Base-by-base conservation (phyloP, 2,329 filamentous ascomycete genomes). In the Cucurbitaria berberidis region DNA sequence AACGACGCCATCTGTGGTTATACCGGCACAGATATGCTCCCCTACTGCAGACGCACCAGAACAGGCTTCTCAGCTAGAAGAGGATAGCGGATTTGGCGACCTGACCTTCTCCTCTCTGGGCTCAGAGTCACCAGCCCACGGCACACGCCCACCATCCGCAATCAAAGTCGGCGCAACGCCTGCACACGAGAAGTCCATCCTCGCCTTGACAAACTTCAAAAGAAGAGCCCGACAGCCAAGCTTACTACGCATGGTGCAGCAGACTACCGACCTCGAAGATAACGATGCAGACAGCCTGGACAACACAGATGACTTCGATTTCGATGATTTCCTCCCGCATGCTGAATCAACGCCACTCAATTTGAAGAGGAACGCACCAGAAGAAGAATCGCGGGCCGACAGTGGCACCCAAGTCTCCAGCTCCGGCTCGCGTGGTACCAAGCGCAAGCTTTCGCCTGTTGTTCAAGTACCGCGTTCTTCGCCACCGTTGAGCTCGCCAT, bases 341-440 rank as follows among this genome's bases (percentile, higher is more conserved):
- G 86, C 85, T 24, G 86, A 89, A 74, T 88, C 86, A 15, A 90
- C 88, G 6, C 87, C 88, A 3, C 66, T 88, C 22, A 82, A 85
- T 52, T 74, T 81, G 18, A 59, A 62, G 16, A 69, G 66, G 19
- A 58, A 72, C 78, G 38, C 35, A 13, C 52, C 57, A 8, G 63
- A 60, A 21, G 61, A 64, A n/a, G 63, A 62, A 34, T 50, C 51
- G 13, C 51, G 59, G 22, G 66, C 69, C 38, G 61, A 67, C 48
- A 70, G 64, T 41, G 69, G 64, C 40, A 57, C 67, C 2, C 67
- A 68, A 35, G 48, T 70, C 24, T 70, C 67, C 22, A 74, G 67
- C 54, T 68, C 68, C 19, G 61, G 64, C 18, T 72, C 74, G 3
- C 69, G 72, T 27, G 73, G 74, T 26, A 68, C 61, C 24, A 80